phyloP scores from a whole-genome alignment of 805 yeast species.

The Starmerella sp. region DNA sequence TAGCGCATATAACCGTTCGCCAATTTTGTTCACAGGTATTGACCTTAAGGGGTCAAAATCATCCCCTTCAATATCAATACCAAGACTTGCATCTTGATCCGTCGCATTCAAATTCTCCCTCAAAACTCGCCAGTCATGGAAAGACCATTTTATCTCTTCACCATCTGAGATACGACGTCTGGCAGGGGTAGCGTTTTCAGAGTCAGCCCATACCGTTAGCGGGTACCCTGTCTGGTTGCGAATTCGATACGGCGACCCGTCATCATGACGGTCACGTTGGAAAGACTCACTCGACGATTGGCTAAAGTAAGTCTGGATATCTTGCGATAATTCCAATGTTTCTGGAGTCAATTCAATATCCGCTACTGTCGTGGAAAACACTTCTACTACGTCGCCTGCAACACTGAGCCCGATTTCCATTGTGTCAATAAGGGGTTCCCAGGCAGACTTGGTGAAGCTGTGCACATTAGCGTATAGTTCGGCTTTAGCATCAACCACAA shows the following conservation, averaged over 20 bases:
- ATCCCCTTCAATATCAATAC: slow-evolving; percentile 44
- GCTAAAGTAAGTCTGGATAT: slow-evolving; percentile 41
- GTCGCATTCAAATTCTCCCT: slow-evolving; percentile 70
- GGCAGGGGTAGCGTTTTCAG: background rate
- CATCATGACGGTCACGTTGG: slow-evolving; percentile 46
- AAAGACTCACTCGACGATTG: slow-evolving; percentile 22
- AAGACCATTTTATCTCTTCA: slow-evolving; percentile 65
- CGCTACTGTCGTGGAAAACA: slow-evolving; percentile 64
- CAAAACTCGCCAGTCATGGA: slow-evolving; percentile 83
- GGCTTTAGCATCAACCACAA: slow-evolving; percentile 55
- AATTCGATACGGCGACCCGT: slow-evolving; percentile 67
- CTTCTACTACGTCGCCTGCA: slow-evolving; percentile 45
- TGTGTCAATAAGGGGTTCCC: slow-evolving; percentile 92
- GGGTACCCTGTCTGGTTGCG: slow-evolving; percentile 76
- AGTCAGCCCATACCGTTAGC: slow-evolving; percentile 71
- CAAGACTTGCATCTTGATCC: slow-evolving; percentile 48
- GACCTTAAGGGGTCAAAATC: slow-evolving; percentile 43
- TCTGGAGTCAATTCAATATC: slow-evolving; percentile 75
- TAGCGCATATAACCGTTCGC: slow-evolving; percentile 63
- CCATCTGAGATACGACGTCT: slow-evolving; percentile 34
- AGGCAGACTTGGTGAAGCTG: slow-evolving; percentile 77
- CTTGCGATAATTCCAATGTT: slow-evolving; percentile 64
- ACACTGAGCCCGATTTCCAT: slow-evolving; percentile 72
- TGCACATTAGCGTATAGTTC: slow-evolving; percentile 64
- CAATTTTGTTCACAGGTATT: slow-evolving; percentile 67